phyloP scores from a whole-genome alignment of 495 filamentous ascomycete species.

The Hyphodiscus hymeniophilus region DNA sequence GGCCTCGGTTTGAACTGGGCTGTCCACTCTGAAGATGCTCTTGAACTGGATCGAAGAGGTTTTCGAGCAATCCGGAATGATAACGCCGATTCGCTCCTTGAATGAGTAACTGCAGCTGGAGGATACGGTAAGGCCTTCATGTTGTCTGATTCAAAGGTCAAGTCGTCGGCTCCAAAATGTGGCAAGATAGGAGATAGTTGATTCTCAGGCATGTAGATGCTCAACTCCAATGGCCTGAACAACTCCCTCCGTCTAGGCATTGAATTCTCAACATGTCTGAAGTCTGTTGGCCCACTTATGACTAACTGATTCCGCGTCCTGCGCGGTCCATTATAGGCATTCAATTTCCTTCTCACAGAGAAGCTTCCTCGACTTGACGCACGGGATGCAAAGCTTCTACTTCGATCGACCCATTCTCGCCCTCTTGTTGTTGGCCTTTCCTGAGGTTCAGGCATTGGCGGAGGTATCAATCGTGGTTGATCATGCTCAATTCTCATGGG shows the following conservation, averaged over 20 bases:
- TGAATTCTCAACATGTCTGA: constrained; percentile 37
- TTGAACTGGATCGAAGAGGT: constrained; percentile 17
- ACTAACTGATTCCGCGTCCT: constrained; percentile 24
- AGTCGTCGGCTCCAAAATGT: constrained; percentile 30
- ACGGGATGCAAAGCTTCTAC: constrained; percentile 35
- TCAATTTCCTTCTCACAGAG: constrained; percentile 34
- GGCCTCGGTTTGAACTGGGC: constrained; percentile 13
- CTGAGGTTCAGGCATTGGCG: constrained; percentile 17
- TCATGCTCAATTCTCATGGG: constrained; percentile 23
- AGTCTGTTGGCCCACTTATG: constrained; percentile 47
- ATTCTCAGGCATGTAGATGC: constrained; percentile 59
- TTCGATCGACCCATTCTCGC: constrained; percentile 33
- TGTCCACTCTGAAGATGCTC: constrained; percentile 17
- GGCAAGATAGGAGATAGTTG: constrained; percentile 57
- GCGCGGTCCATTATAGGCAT: constrained; percentile 23
- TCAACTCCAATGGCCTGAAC: constrained; percentile 68
- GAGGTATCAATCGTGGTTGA: constrained; percentile 21
- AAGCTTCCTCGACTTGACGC: constrained; percentile 46
- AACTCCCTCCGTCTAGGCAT: constrained; percentile 28
- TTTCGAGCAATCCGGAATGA: constrained; percentile 45
- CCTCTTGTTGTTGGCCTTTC: constrained; percentile 10
- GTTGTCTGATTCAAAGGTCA: constrained; percentile 1
- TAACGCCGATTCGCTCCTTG: constrained; percentile 38
- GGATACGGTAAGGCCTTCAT: constrained; percentile 27
- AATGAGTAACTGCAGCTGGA: constrained; percentile 29